Evolutionary conservation across 352 stramenopile species (phyloP), one percentile per base, ranked within the genome.

Genomic region (Globisporangium apiculatum): DNA sequence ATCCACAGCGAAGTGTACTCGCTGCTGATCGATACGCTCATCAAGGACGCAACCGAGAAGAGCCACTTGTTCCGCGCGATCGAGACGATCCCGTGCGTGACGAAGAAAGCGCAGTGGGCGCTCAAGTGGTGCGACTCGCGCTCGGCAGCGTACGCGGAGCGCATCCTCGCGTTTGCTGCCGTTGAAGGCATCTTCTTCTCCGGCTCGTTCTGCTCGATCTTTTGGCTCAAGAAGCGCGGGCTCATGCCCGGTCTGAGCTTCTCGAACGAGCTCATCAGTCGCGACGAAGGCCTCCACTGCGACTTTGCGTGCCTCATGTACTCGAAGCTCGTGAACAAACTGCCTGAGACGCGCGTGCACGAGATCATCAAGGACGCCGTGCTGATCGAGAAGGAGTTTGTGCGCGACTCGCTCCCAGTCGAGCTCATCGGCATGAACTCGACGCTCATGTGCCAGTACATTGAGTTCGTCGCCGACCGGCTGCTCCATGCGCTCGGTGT

Each of bases 371-470:
- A 72, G 37, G 87, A 98, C 55, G 97, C 97, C 38, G 97, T 99
- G 14, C 65, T 72, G 45, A 99, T 99, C 67, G 97, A 99, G 79
- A 91, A 98, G 73, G 95, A 99, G 76, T 99, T 99, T 65, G 93
- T 99, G 53, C 78, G 79, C 35, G 93, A 98, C 62, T 97, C 96
- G 55, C 84, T 99, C 15, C 96, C 97, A 11, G 97, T 99, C 14
- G 96, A 99, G 72, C 82, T 99, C 58, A 99, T 99, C 67, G 97
- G 97, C 51, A 99, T 99, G 97, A 99, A 99, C 84, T 94, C 84
- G 54, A 55, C 58, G 47, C 80, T 99, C 58, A 99, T 99, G 97
- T 96, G 88, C 64, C 81, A 98, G 70, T 99, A 99, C 87, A 99
- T 99, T 78, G 86, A 99, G 81, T 99, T 99, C 69, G 91, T 95